Evolutionary conservation across 2,329 filamentous ascomycete genomes (phyloP), one percentile per base, ranked within the genome.

Genomic region (Talaromyces atroroseus): DNA sequence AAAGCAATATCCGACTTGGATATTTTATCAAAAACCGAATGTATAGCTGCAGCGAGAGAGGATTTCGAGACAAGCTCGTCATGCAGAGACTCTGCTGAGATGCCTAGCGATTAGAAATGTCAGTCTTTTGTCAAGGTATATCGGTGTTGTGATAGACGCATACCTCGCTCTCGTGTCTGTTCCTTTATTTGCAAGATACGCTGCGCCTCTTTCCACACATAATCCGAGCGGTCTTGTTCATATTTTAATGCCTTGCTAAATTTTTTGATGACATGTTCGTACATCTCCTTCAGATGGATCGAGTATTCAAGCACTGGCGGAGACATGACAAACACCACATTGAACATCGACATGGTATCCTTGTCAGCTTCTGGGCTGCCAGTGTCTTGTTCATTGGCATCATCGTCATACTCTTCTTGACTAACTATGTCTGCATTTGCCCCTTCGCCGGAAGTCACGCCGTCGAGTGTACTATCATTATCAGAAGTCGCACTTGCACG

Each of bases 321-420:
- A 62, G 90, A 88, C 61, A 96, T 77, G 51, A 96, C 89, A 70
- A 97, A 97, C 23, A 97, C 91, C 11, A 96, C 82, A 70, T 96
- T 95, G 74, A 99, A 99, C 92, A 97, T 97, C 60, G 87, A 91
- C 89, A 97, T 92, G 48, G 83, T 83, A 58, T 82, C 76, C 58
- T 78, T 80, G 51, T 78, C 76, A 48, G 68, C 65, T 50, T 73
- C 68, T 42, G 64, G 44, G 5, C 61, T 57, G 46, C 66, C 67
- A 45, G 64, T 62, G 3, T 14, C 16, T 10, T 58, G 45, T 16
- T 60, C 45, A 50, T 63, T 67, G 26, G 18, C 51, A 32, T 54
- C 38, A 29, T 50, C 47, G 26, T 40, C 40, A 10, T 50, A 29
- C 5, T 49, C 29, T 23, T 53, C 46, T 14, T 48, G 3, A 42